Conservation (phyloP, 2,329 filamentous ascomycete species). For the Akanthomyces uredinophilus region DNA sequence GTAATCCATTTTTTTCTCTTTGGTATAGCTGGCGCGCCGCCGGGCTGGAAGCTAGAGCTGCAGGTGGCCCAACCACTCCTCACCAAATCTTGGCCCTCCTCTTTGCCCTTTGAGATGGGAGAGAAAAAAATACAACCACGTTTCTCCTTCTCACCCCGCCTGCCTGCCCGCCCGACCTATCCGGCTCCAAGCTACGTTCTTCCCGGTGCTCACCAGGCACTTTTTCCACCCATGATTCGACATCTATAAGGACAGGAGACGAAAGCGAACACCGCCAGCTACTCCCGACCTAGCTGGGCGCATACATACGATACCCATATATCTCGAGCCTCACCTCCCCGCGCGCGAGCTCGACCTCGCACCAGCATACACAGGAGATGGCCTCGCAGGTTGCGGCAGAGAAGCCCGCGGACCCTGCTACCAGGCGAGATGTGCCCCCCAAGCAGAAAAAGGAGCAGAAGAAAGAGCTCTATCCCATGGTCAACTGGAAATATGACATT, state of each 20-base stretch:
- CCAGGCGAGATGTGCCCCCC: background rate
- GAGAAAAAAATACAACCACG: slow-evolving; percentile 2
- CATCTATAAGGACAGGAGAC: background rate
- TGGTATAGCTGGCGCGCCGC: background rate
- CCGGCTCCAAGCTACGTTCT: background rate
- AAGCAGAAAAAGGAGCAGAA: slow-evolving; percentile 16
- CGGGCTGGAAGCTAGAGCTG: background rate
- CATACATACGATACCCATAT: too few species aligned
- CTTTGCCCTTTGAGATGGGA: background rate
- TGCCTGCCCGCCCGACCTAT: background rate
- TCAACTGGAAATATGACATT: slow-evolving; percentile 69
- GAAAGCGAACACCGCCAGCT: too few species aligned
- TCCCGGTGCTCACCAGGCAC: background rate
- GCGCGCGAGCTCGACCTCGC: background rate
- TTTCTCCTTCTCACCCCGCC: background rate
- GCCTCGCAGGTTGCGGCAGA: slow-evolving; percentile 8
- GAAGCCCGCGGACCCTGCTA: background rate
- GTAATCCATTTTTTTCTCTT: background rate
- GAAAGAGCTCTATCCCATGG: slow-evolving; percentile 64
- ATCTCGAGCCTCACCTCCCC: background rate
- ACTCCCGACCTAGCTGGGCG: too few species aligned
- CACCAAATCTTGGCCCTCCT: slow-evolving; percentile 2
- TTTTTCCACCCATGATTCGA: background rate
- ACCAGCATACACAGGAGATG: background rate
- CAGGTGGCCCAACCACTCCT: slow-evolving; percentile 9